A percentile compares a stretch with the other conserved stretches of the same genome.
phyloP scores from a whole-genome alignment of 2,329 filamentous ascomycete species.

The Paracoccidioides lutzii region DNA sequence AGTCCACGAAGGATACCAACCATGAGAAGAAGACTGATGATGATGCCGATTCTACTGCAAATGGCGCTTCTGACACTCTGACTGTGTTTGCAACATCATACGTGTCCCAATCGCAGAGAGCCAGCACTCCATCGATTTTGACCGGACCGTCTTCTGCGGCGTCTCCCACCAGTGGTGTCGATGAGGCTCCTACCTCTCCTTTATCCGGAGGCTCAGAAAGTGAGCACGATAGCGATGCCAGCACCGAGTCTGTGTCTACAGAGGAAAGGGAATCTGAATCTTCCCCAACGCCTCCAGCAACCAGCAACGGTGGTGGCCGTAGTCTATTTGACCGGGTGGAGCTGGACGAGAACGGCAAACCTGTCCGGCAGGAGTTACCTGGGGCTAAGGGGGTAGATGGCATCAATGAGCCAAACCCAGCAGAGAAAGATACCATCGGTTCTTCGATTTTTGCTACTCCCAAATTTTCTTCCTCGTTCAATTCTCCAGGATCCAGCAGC shows the following conservation, averaged over 20 bases:
- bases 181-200: background rate
- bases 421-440: conserved; percentile 10
- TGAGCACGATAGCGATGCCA: conserved; percentile 16
- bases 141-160: background rate
- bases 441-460: conserved; percentile 16
- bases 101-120: conserved; percentile 3
- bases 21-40: background rate
- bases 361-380: conserved; percentile 12
- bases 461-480: conserved; percentile 18
- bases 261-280: conserved; percentile 8
- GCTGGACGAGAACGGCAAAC: conserved; percentile 16
- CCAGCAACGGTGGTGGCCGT: conserved; percentile 16
- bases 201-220: conserved; percentile 7
- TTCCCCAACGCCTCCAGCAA: conserved; percentile 5
- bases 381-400: conserved; percentile 1
- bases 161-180: background rate
- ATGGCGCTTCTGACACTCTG: conserved; percentile 7
- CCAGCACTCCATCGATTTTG: background rate
- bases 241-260: conserved; percentile 7
- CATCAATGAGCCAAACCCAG: background rate
- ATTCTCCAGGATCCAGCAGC: conserved; percentile 13
- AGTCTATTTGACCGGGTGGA: conserved; percentile 27
- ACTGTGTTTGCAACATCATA: conserved; percentile 12
- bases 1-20: conserved; percentile 5
- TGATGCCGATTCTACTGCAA: background rate